These are phyloP conservation scores for Pyrus hybrid DNA, from an alignment of 331 rosid genomes.

Conservation along the genomic window DNA sequence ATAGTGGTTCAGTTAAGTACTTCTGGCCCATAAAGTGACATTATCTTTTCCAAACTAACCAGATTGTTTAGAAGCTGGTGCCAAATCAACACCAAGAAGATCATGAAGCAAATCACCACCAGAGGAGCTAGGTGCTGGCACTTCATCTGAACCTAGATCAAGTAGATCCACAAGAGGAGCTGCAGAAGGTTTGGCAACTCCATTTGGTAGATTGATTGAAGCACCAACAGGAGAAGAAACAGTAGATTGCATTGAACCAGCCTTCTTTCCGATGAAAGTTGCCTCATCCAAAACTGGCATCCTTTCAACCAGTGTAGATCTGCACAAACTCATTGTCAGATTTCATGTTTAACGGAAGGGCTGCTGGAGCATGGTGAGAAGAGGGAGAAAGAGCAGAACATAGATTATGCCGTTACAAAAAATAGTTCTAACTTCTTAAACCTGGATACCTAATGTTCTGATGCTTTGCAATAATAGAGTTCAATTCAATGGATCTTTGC, in stretches of 20 bases:
- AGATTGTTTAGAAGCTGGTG: constrained; percentile 46
- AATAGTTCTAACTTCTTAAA: constrained; percentile 7
- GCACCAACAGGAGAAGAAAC: constrained; percentile 47
- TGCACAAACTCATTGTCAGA: constrained; percentile 32
- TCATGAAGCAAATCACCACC: constrained; percentile 84
- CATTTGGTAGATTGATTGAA: constrained; percentile 73
- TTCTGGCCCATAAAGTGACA: neutral
- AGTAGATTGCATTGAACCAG: constrained; percentile 51
- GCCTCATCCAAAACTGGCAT: constrained; percentile 98
- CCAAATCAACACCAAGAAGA: constrained; percentile 79
- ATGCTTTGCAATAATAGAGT: constrained; percentile 66
- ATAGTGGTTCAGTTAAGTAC: neutral
- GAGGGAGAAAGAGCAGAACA: neutral
- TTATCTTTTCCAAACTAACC: constrained; percentile 48
- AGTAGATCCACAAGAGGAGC: constrained; percentile 91
- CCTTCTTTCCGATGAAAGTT: constrained; percentile 65
- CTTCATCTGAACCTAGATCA: constrained; percentile 74
- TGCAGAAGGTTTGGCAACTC: constrained; percentile 54
- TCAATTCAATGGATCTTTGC: constrained; percentile 96
- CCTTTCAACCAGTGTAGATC: constrained; percentile 82
- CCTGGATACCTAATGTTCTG: constrained; percentile 68
- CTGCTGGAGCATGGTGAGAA: neutral
- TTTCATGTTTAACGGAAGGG: neutral
- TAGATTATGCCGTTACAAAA: neutral
- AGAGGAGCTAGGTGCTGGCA: constrained; percentile 67